Conservation (phyloP, 1,139 yeast species). For the Sugiyamaella neomexicana region DNA sequence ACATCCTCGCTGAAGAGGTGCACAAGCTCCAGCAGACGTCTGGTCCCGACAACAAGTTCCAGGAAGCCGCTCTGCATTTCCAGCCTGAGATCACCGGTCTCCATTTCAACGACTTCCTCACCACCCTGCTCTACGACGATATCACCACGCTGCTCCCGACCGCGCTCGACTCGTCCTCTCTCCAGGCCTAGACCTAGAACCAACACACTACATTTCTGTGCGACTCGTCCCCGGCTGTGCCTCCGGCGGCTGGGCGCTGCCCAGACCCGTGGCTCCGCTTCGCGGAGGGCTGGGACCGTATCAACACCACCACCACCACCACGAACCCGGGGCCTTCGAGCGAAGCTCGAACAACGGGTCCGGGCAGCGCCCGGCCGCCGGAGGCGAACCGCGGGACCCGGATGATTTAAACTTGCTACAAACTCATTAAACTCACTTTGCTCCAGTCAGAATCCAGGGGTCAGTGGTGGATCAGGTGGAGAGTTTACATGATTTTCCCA, state of each 20-base stretch:
- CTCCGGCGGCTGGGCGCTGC: slow-evolving; percentile 7
- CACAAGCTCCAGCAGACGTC: slow-evolving; percentile 55
- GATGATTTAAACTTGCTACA: not conserved
- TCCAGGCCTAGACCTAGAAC: not conserved
- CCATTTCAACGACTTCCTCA: slow-evolving; percentile 42
- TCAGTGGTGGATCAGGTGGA: not conserved
- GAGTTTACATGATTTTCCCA: not conserved
- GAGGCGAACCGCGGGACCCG: not conserved
- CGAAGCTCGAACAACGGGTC: not conserved
- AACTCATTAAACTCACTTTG: not conserved
- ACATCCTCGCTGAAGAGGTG: slow-evolving; percentile 62
- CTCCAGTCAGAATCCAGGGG: not conserved
- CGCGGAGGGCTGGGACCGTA: not conserved
- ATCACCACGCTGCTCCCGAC: slow-evolving; percentile 13
- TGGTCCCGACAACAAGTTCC: slow-evolving; percentile 54
- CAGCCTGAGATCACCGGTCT: slow-evolving; percentile 40
- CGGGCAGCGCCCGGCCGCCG: slow-evolving; percentile 8
- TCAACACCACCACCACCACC: no score
- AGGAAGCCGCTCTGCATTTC: slow-evolving; percentile 46
- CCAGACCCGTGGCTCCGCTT: slow-evolving; percentile 3
- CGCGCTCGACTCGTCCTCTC: not conserved
- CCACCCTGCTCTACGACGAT: slow-evolving; percentile 48
- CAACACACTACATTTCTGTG: not conserved
- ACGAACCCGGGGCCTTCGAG: not conserved
- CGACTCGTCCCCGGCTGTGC: not conserved